Conservation (phyloP, 78 protist genomes). For the Polysphondylium violaceum region DNA sequence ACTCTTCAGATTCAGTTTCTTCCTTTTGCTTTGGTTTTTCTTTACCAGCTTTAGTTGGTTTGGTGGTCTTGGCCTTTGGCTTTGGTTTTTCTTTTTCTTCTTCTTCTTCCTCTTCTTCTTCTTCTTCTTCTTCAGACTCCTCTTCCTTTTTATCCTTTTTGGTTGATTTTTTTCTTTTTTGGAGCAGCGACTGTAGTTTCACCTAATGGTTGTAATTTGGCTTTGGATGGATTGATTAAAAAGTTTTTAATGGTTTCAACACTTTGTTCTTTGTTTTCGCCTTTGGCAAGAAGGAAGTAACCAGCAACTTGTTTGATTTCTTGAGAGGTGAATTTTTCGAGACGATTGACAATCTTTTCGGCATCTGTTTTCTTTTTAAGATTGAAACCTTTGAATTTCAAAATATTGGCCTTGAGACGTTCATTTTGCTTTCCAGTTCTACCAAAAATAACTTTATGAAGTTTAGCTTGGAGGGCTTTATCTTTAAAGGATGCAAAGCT, state of each 20-base stretch:
- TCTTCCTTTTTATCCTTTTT: conserved; percentile 9
- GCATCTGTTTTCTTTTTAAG: neutral
- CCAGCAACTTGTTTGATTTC: too few species aligned
- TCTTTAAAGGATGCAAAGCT: neutral
- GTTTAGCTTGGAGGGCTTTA: neutral
- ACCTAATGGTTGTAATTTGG: too few species aligned
- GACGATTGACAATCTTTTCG: too few species aligned
- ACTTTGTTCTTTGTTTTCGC: neutral
- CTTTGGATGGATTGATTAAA: neutral
- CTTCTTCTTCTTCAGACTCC: neutral
- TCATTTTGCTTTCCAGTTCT: conserved; percentile 23
- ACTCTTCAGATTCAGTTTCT: too few species aligned
- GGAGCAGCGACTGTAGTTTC: neutral
- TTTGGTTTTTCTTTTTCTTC: conserved; percentile 30
- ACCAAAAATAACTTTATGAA: conserved; percentile 20
- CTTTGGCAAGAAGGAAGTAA: too few species aligned
- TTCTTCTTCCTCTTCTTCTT: conserved; percentile 24
- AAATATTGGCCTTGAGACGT: conserved; percentile 7
- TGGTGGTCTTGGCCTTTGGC: too few species aligned
- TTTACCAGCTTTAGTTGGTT: neutral
- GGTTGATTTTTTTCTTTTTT: conserved; percentile 1
- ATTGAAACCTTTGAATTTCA: conserved; percentile 15
- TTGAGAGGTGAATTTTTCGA: too few species aligned
- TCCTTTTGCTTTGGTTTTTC: too few species aligned
- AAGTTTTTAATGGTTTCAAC: neutral